Evolutionary conservation across 2,329 filamentous ascomycete species (phyloP).

Genomic region (Lecanicillium sp.): DNA sequence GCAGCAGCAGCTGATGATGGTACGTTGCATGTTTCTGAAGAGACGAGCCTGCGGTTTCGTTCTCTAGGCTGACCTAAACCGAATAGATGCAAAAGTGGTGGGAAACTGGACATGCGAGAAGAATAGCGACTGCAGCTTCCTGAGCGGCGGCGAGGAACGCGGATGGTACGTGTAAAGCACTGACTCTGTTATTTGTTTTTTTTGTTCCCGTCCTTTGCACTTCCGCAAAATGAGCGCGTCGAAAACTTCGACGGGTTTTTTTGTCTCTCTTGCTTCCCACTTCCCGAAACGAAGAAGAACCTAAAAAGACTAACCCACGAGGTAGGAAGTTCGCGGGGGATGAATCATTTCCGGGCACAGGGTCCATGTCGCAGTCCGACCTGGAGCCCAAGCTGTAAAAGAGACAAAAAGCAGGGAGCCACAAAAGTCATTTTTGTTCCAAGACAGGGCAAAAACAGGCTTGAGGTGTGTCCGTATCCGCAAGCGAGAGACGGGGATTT

Average conservation of each 20-base stretch:
- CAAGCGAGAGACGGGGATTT: too few species aligned
- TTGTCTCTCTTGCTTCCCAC: background rate
- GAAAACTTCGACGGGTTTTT: too few species aligned
- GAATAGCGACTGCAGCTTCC: constrained; percentile 81
- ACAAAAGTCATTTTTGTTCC: background rate
- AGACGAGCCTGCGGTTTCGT: too few species aligned
- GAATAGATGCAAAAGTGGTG: constrained; percentile 17
- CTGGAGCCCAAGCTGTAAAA: constrained; percentile 23
- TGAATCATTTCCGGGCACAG: constrained; percentile 42
- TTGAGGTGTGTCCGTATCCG: too few species aligned
- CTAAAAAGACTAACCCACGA: background rate
- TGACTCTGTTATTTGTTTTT: constrained; percentile 11
- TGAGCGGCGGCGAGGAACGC: constrained; percentile 73
- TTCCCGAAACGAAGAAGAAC: constrained; percentile 1
- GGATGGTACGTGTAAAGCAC: constrained; percentile 59
- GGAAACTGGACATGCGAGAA: constrained; percentile 74
- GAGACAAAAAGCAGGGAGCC: constrained; percentile 1
- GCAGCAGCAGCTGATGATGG: too few species aligned
- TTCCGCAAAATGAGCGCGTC: constrained; percentile 6
- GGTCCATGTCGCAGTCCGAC: constrained; percentile 22
- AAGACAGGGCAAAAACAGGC: background rate
- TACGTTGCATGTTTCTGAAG: too few species aligned
- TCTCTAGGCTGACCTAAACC: too few species aligned
- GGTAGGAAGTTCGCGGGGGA: constrained; percentile 46
- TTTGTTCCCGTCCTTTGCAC: constrained; percentile 5